Evolutionary conservation across 192 early-diverging fungal genomes (phyloP).

Genomic region (Diversispora epigaea): DNA sequence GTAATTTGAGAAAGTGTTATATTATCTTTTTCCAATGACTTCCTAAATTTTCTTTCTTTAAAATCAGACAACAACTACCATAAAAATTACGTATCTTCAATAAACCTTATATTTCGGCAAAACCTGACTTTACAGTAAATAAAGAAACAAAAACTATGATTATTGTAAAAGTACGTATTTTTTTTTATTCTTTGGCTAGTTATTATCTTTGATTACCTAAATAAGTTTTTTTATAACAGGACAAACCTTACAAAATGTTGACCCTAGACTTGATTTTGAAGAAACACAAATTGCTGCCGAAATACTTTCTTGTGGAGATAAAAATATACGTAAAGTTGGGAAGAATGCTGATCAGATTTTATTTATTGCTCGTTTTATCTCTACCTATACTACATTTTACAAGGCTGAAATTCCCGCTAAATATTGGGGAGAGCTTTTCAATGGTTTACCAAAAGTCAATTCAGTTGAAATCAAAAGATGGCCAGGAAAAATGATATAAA

Average conservation of each 20-base stretch:
- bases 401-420: not conserved
- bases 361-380: not conserved
- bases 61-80: not conserved
- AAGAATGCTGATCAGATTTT: not conserved
- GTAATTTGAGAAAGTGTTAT: not conserved
- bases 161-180: not conserved
- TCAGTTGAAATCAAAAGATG: not conserved
- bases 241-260: not conserved
- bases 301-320: conserved; percentile 10
- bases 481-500: not conserved
- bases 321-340: not conserved
- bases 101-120: too few relatives aligned
- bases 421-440: conserved; percentile 2
- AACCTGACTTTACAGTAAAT: too few relatives aligned
- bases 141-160: not conserved
- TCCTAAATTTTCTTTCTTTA: conserved; percentile 6
- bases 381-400: conserved; percentile 10
- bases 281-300: conserved; percentile 1
- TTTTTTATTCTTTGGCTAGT: not conserved
- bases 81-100: not conserved
- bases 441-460: not conserved
- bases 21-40: not conserved
- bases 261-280: not conserved
- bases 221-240: not conserved
- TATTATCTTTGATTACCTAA: not conserved